Evolutionary conservation across 352 stramenopile species (phyloP), one percentile per base, ranked within the genome.

Genomic region (Phytophthora sojae): DNA sequence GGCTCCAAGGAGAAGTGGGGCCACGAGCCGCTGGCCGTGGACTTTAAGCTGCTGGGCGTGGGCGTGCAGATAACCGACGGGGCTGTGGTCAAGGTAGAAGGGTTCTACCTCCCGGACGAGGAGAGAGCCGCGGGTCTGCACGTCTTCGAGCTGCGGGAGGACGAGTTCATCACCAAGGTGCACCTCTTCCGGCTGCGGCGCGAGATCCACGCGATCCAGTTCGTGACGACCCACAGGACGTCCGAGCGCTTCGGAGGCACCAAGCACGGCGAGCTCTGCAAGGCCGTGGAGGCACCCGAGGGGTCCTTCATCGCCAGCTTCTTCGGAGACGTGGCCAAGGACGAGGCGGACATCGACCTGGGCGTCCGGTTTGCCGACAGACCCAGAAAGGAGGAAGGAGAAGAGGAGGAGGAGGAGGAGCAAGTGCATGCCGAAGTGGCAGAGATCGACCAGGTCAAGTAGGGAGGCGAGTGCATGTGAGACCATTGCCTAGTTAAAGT

Each of bases 361-460:
- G 66, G 71, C 5, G 55, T 75, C 29, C 61, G 71, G 37, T 78
- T 78, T 54, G 66, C 66, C 0, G 57, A 75, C 19, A 35, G 50
- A 25, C 52, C 62, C 1, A 19, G 45, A 26, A 11, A 26, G 1
- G 35, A 56, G n/a, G 64, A 67, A 7, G 29, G 29, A 32, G 29
- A 56, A 12, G 30, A 49, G 4, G 30, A 8, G 2, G 54, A 61
- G 26, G 61, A 56, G 17, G 30, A 49, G 4, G 30, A 8, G 2
- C 58, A 61, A 26, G 61, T 7, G 25, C 60, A 71, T 19, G 57
- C 47, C 1, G 67, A 71, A 0, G 67, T 77, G 15, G 71, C 61
- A 14, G 71, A 78, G 57, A 63, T 78, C 56, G 71, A 78, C 35
- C 66, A 75, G 60, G 66, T 78, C 39, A 78, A 74, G 26, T 71